phyloP scores from a whole-genome alignment of 78 protist genomes.

The Dictyostelium citrinum region DNA sequence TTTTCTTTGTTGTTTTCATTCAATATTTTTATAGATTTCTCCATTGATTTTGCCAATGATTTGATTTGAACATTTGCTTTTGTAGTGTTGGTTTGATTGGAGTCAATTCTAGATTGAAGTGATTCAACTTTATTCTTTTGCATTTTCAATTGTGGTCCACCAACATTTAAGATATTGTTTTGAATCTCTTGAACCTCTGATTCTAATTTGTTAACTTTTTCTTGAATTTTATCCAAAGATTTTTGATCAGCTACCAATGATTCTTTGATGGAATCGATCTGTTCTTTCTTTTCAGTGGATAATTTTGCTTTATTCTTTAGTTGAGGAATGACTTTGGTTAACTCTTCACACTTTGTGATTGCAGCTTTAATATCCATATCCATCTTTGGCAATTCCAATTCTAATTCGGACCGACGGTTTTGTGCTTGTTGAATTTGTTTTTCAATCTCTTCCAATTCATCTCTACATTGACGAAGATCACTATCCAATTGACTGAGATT shows the following conservation, averaged over 20 bases:
- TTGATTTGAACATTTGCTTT: conserved; percentile 60
- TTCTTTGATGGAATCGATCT: conserved; percentile 19
- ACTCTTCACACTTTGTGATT: background rate
- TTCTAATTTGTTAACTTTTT: conserved; percentile 2
- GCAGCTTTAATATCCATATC: conserved; percentile 60
- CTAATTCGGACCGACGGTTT: background rate
- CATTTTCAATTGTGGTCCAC: conserved; percentile 75
- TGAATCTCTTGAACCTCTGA: conserved; percentile 44
- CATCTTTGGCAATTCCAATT: conserved; percentile 43
- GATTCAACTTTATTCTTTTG: conserved; percentile 74
- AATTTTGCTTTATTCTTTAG: background rate
- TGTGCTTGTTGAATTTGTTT: background rate
- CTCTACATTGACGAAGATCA: background rate
- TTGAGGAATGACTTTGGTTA: conserved; percentile 5
- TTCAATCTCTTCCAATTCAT: conserved; percentile 23
- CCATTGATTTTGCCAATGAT: conserved; percentile 27
- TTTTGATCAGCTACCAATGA: background rate
- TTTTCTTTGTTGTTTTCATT: background rate
- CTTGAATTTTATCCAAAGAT: background rate
- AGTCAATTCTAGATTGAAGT: conserved; percentile 15
- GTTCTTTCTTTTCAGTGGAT: conserved; percentile 3
- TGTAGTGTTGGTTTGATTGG: background rate
- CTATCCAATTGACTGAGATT: background rate
- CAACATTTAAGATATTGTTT: conserved; percentile 72
- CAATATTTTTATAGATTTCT: background rate